Evolutionary conservation across 805 yeast genomes (phyloP), one percentile per base, ranked within the genome.

Genomic region (Nakazawaea holstii): DNA sequence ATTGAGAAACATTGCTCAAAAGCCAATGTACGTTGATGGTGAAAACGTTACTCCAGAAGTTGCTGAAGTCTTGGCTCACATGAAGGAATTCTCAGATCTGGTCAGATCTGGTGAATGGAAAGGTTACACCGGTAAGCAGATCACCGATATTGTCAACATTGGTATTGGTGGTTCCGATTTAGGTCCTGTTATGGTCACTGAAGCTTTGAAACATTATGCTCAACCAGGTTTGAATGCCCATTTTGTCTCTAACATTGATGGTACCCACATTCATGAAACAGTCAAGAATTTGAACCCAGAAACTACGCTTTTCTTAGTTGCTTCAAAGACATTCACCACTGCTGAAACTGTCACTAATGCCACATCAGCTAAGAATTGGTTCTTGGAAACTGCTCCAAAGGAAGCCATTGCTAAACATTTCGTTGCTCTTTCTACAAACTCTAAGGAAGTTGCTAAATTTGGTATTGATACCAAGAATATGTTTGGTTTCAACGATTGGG

Each of bases 181-280:
- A 60, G 99, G 99, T 60, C 99, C 99, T 40, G 98, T 94, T 46
- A 94, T 94, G 99, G 98, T 94, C 59, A 89, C 97, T 53, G 98
- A 94, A 74, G 97, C 99, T 37, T 79, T 94, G 65, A 94, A 92
- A 76, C 84, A 87, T 57, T 94, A 92, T 70, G 71, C 85, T 52
- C 78, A 86, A 58, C 84, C 81, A 51, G 77, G 83, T 54, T 74
- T 94, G 59, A 69, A 74, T 54, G 95, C 81, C 44, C 95, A 92
- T 73, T 94, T 91, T 69, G 99, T 94, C 53, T 92, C 98, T 57
- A 94, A 94, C 80, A 92, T 94, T 64, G 99, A 94, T 66, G 99
- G 99, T 66, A 94, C 99, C 49, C 96, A 91, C 72, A 76, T 92
- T 66, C 94, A 96, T 53, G 99, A 92, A 73, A 79, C 89, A 50